Evolutionary conservation across 345 rosid species (phyloP).

Genomic region (Nephelium lappaceum): DNA sequence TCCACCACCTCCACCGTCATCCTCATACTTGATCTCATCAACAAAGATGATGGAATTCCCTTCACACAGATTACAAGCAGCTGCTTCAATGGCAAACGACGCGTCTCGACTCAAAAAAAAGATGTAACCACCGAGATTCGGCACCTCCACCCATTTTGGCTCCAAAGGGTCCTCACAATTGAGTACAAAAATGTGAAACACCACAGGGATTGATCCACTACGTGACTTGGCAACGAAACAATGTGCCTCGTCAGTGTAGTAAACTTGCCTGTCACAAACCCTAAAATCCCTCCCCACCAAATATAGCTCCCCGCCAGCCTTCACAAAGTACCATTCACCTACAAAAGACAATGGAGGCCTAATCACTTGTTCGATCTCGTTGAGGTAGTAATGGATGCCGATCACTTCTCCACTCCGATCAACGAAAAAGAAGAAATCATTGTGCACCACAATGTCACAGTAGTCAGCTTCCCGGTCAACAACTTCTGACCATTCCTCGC

Average conservation of each 20-base stretch:
- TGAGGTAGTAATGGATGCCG: not conserved
- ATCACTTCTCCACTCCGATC: not conserved
- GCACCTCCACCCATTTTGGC: slow-evolving; percentile 10
- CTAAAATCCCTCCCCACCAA: slow-evolving; percentile 18
- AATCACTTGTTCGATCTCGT: not conserved
- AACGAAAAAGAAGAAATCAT: not conserved
- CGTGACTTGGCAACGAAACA: not conserved
- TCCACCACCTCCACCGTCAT: not conserved
- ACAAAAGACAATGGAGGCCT: not conserved
- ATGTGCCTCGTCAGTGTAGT: not conserved
- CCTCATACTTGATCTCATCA: slow-evolving; percentile 2
- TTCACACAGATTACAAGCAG: not conserved
- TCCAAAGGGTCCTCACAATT: not conserved
- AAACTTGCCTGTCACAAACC: not conserved
- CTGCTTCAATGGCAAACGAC: slow-evolving; percentile 18
- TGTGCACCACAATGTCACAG: not conserved
- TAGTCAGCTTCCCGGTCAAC: not conserved
- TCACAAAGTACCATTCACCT: slow-evolving; percentile 16
- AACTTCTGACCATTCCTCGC: too few species aligned
- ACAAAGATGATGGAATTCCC: slow-evolving; percentile 27
- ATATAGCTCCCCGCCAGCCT: slow-evolving; percentile 14
- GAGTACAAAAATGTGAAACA: slow-evolving; percentile 3
- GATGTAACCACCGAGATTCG: slow-evolving; percentile 7
- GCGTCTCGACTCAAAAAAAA: slow-evolving; percentile 18
- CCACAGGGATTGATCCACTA: not conserved